Conservation (phyloP, 2,329 filamentous ascomycete species). For the Colletotrichum navitas region DNA sequence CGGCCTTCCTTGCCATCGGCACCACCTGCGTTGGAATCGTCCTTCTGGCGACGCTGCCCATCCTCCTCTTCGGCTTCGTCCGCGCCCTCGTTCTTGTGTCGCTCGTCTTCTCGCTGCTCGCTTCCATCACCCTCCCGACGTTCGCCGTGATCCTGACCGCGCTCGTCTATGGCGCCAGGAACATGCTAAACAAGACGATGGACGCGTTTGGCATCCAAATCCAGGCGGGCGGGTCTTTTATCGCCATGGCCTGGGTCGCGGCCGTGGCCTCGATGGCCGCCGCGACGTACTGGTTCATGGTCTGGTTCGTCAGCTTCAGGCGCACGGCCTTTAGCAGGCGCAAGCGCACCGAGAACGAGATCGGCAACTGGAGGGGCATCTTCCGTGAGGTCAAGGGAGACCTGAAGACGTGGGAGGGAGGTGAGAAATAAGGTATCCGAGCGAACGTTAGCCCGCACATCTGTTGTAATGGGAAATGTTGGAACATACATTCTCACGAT, state of each 20-base stretch:
- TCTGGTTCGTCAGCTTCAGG: conserved; percentile 47
- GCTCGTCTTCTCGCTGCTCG: conserved; percentile 36
- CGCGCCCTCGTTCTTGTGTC: conserved; percentile 39
- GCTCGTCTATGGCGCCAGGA: conserved; percentile 37
- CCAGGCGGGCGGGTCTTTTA: conserved; percentile 35
- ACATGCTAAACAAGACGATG: conserved; percentile 26
- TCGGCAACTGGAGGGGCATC: conserved; percentile 46
- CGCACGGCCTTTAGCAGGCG: conserved; percentile 43
- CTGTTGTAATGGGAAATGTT: neutral
- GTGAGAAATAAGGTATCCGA: conserved; percentile 9
- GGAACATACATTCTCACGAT: neutral
- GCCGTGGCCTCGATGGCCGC: conserved; percentile 37
- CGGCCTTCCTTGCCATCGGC: conserved; percentile 43
- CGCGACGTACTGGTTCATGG: conserved; percentile 43
- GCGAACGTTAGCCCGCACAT: neutral
- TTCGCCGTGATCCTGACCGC: conserved; percentile 41
- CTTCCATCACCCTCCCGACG: conserved; percentile 20
- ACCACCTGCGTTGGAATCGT: conserved; percentile 36
- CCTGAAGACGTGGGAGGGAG: conserved; percentile 37
- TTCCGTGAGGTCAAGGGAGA: conserved; percentile 44
- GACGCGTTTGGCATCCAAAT: conserved; percentile 41
- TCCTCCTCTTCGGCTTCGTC: conserved; percentile 37
- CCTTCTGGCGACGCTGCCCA: conserved; percentile 41
- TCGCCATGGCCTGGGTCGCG: conserved; percentile 44
- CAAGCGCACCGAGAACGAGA: conserved; percentile 39